Percentiles rank a stretch among this genome's conserved stretches.
These are phyloP conservation scores for Ballota nigra DNA, from an alignment of 257 asterid species.

Conservation along the genomic window DNA sequence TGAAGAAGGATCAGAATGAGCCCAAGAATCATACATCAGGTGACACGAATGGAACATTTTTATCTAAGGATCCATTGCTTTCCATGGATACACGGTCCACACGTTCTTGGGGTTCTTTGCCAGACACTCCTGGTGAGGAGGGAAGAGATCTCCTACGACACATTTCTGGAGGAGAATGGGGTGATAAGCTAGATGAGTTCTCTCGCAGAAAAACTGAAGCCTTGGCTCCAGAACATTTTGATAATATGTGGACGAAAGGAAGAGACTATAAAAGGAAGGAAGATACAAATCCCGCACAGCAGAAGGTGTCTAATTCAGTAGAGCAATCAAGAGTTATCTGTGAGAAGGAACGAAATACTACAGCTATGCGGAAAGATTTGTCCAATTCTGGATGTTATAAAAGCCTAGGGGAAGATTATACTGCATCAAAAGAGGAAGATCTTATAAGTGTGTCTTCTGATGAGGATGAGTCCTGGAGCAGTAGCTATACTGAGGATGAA, in stretches of 20 bases:
- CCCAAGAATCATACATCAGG: conserved; percentile 37
- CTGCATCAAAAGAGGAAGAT: conserved; percentile 42
- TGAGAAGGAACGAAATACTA: conserved; percentile 27
- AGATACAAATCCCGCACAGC: conserved; percentile 34
- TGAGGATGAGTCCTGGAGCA: conserved; percentile 65
- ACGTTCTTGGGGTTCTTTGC: conserved; percentile 75
- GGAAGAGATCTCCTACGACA: conserved; percentile 53
- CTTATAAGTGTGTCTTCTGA: conserved; percentile 39
- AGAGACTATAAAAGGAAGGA: conserved; percentile 69
- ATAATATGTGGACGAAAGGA: conserved; percentile 97
- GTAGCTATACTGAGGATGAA: conserved; percentile 79
- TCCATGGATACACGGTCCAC: conserved; percentile 67
- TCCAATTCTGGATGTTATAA: conserved; percentile 31
- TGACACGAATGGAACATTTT: conserved; percentile 32
- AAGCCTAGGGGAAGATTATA: conserved; percentile 18
- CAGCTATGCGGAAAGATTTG: conserved; percentile 21
- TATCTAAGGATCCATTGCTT: conserved; percentile 88
- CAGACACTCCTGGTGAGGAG: conserved; percentile 48
- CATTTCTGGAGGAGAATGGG: conserved; percentile 84
- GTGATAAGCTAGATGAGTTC: conserved; percentile 64
- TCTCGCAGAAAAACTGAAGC: conserved; percentile 78
- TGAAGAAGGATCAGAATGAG: conserved; percentile 63
- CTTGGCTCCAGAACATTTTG: conserved; percentile 91
- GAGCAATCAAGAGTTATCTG: conserved; percentile 39
- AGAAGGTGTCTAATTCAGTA: conserved; percentile 43